phyloP scores from a whole-genome alignment of 1,139 yeast genomes.

The Protomyces gravidus region DNA sequence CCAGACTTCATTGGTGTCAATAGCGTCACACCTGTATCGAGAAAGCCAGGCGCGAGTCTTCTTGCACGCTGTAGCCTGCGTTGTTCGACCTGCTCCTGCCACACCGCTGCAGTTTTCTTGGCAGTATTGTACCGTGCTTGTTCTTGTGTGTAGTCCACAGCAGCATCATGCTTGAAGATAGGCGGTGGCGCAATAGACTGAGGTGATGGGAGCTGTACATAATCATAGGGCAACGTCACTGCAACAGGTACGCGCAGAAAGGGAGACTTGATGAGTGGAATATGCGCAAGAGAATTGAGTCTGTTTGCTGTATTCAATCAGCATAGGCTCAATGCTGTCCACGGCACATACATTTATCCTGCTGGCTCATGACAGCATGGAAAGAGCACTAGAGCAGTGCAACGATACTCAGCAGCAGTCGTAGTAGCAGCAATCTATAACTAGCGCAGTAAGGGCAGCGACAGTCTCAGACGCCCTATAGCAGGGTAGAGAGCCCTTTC shows the following conservation, averaged over 20 bases:
- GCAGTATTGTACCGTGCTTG: neutral
- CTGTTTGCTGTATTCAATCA: neutral
- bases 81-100: slow-evolving; percentile 12
- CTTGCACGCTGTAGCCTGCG: slow-evolving; percentile 15
- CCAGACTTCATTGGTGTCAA: slow-evolving; percentile 10
- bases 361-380: neutral
- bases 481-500: no score
- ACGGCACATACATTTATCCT: neutral
- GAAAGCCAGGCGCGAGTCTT: slow-evolving; percentile 29
- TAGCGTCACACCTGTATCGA: slow-evolving; percentile 27
- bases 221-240: slow-evolving; percentile 20
- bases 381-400: neutral
- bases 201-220: slow-evolving; percentile 7
- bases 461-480: no score
- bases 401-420: no score
- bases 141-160: neutral
- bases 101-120: neutral
- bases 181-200: neutral
- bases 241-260: slow-evolving; percentile 23
- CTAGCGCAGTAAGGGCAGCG: no score
- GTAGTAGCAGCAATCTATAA: no score
- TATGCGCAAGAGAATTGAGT: slow-evolving; percentile 18
- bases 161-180: neutral
- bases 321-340: neutral
- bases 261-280: slow-evolving; percentile 21